A percentile compares a stretch with the other conserved stretches of the same genome.
phyloP scores from a whole-genome alignment of 495 filamentous ascomycete species.

The Lasiosphaeria miniovina region DNA sequence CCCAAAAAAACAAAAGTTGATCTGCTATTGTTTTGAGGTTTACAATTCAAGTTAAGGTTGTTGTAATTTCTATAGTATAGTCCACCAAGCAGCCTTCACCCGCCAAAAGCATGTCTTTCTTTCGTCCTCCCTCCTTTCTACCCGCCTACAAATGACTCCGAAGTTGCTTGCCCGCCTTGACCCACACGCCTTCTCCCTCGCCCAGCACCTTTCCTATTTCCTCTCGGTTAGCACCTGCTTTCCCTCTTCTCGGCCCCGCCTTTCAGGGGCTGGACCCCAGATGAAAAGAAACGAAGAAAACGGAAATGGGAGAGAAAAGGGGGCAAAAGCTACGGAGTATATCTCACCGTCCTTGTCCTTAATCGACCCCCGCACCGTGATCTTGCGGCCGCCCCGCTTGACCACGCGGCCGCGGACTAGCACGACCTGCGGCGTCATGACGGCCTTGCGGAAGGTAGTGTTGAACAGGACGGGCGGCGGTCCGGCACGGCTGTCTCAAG shows the following conservation, averaged over 20 bases:
- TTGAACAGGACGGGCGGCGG: constrained; percentile 19
- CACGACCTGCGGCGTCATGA: constrained; percentile 20
- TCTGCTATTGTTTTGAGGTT: too few species aligned
- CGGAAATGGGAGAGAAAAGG: not conserved
- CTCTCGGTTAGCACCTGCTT: not conserved
- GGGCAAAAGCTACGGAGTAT: not conserved
- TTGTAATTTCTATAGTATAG: too few species aligned
- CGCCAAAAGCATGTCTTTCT: too few species aligned
- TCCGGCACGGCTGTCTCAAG: constrained; percentile 18
- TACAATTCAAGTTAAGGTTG: too few species aligned
- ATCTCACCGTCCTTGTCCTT: constrained; percentile 25
- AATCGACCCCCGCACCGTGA: constrained; percentile 20
- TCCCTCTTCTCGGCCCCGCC: not conserved
- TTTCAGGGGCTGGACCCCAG: not conserved
- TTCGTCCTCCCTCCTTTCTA: too few species aligned
- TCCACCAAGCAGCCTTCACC: too few species aligned
- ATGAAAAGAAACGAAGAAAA: not conserved
- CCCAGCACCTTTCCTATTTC: not conserved
- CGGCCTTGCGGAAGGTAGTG: constrained; percentile 15
- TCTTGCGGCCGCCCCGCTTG: constrained; percentile 20
- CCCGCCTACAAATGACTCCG: too few species aligned
- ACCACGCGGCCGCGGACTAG: constrained; percentile 21
- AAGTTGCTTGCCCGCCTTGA: too few species aligned
- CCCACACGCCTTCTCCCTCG: not conserved
- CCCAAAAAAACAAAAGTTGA: too few species aligned